Percentiles rank a stretch among this genome's conserved stretches.
phyloP scores from a whole-genome alignment of 768 basidiomycete genomes.

The Hygrophoropsis aurantiaca region DNA sequence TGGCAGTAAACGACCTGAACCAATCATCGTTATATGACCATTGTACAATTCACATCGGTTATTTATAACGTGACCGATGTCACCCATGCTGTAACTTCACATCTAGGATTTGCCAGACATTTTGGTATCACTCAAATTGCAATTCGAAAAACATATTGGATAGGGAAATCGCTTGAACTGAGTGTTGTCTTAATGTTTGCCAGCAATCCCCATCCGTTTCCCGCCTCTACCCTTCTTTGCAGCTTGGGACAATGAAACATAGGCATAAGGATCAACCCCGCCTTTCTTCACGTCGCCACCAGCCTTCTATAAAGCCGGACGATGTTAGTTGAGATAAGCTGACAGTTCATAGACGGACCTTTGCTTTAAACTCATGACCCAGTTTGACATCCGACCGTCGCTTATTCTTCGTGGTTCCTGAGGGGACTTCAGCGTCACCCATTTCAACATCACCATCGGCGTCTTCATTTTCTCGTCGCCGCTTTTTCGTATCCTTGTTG shows the following conservation, averaged over 20 bases:
- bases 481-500: slow-evolving; percentile 96
- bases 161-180: no score
- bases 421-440: slow-evolving; percentile 61
- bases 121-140: no score
- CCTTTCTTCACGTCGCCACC: slow-evolving; percentile 91
- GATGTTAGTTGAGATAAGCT: background rate
- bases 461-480: slow-evolving; percentile 68
- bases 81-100: no score
- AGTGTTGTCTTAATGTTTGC: slow-evolving; percentile 47
- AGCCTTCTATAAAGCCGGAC: slow-evolving; percentile 65
- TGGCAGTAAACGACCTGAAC: no score
- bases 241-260: slow-evolving; percentile 81
- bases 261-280: slow-evolving; percentile 90
- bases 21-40: no score
- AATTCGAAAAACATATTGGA: no score
- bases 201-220: slow-evolving; percentile 55
- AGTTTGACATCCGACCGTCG: slow-evolving; percentile 54
- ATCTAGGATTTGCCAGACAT: no score
- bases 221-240: slow-evolving; percentile 58
- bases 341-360: slow-evolving; percentile 47
- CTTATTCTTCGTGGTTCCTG: slow-evolving; percentile 46
- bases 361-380: slow-evolving; percentile 94
- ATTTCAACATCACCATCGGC: slow-evolving; percentile 70
- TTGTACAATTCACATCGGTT: no score
- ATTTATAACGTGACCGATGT: no score